Percentiles rank a stretch among this genome's conserved stretches.
phyloP scores from a whole-genome alignment of 208 protist genomes.

The Crithidia brevicula region DNA sequence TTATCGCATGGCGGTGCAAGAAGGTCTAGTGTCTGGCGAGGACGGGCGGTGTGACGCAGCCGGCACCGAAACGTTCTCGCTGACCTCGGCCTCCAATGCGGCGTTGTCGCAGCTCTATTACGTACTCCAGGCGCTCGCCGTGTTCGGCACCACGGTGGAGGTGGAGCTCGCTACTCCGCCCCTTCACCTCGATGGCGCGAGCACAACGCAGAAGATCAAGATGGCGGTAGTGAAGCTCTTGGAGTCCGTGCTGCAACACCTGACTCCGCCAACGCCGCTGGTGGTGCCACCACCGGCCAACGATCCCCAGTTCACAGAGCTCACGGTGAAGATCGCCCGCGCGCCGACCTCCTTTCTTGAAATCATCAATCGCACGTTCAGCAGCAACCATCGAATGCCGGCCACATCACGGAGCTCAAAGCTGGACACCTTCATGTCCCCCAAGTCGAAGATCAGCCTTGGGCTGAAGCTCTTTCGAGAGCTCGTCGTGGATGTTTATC shows the following conservation, averaged over 20 bases:
- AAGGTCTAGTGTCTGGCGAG: slow-evolving; percentile 8
- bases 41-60: background rate
- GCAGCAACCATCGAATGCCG: slow-evolving; percentile 57
- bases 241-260: slow-evolving; percentile 38
- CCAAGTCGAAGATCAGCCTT: slow-evolving; percentile 65
- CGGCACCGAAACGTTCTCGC: too few species aligned
- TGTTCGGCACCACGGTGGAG: slow-evolving; percentile 46
- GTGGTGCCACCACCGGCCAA: slow-evolving; percentile 22
- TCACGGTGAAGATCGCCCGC: slow-evolving; percentile 32
- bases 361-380: slow-evolving; percentile 63
- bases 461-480: slow-evolving; percentile 66
- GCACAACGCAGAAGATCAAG: slow-evolving; percentile 18
- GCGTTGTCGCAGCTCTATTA: slow-evolving; percentile 29
- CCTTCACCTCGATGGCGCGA: slow-evolving; percentile 7
- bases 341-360: slow-evolving; percentile 57
- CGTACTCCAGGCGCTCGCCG: slow-evolving; percentile 42
- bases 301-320: slow-evolving; percentile 33
- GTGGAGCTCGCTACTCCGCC: slow-evolving; percentile 44
- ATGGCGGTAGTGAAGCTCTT: slow-evolving; percentile 29
- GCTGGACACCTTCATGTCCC: slow-evolving; percentile 62
- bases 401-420: slow-evolving; percentile 45
- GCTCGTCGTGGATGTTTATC: slow-evolving; percentile 60
- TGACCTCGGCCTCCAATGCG: too few species aligned
- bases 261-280: slow-evolving; percentile 37
- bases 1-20: slow-evolving; percentile 27